Evolutionary conservation across 345 rosid species (phyloP).

Genomic region (Citrus maxima): DNA sequence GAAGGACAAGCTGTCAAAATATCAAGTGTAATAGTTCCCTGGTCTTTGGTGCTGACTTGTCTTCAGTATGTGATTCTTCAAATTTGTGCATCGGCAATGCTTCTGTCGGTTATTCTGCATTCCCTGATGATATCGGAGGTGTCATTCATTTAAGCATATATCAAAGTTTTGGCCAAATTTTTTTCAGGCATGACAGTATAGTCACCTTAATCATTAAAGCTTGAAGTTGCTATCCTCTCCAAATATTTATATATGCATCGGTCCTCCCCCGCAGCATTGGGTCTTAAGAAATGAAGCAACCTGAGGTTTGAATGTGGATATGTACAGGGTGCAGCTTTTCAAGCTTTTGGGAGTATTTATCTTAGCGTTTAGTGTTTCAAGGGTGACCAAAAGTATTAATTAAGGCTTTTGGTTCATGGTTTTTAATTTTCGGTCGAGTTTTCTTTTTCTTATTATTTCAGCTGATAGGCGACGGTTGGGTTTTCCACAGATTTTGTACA

Average conservation of each 20-base stretch:
- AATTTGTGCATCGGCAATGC: conserved; percentile 10
- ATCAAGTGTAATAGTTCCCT: conserved; percentile 47
- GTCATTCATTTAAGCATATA: conserved; percentile 16
- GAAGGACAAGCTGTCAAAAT: conserved; percentile 81
- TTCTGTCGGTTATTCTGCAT: conserved; percentile 20
- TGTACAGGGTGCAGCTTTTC: conserved; percentile 23
- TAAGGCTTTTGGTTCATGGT: conserved; percentile 1
- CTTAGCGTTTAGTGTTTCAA: neutral
- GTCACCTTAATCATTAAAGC: conserved; percentile 20
- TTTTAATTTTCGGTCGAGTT: neutral
- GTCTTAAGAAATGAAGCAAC: neutral
- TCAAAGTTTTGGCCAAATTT: conserved; percentile 20
- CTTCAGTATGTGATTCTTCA: conserved; percentile 11
- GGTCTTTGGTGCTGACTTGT: conserved; percentile 1
- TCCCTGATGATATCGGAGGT: conserved; percentile 15
- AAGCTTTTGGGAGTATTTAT: conserved; percentile 15
- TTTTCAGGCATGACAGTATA: conserved; percentile 20
- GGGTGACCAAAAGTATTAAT: neutral
- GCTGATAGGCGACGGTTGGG: conserved; percentile 10
- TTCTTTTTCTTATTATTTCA: neutral
- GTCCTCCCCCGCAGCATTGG: conserved; percentile 6
- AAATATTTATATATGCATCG: neutral
- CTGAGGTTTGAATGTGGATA: conserved; percentile 13
- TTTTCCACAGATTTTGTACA: conserved; percentile 16
- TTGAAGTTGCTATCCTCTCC: conserved; percentile 19